A percentile compares a stretch with the other conserved stretches of the same genome.
phyloP scores from a whole-genome alignment of 106 monocot species.

The Allium cepa region DNA sequence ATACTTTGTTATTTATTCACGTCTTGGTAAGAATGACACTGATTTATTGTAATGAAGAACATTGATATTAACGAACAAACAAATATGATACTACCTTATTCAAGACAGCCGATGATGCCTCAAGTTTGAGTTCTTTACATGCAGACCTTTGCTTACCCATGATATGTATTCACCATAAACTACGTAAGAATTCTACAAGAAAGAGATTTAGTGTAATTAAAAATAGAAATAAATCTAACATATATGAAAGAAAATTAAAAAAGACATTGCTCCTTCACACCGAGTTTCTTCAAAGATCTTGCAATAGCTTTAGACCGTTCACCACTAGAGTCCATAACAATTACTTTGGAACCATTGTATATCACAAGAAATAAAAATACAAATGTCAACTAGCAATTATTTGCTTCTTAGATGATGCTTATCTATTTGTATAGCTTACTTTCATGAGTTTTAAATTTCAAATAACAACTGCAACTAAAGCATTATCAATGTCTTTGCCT shows the following conservation, averaged over 20 bases:
- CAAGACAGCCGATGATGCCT: constrained; percentile 58
- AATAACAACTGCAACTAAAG: constrained; percentile 65
- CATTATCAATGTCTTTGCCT: constrained; percentile 58
- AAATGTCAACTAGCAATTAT: background rate
- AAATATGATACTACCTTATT: constrained; percentile 62
- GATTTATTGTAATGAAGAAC: background rate
- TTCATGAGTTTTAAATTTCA: constrained; percentile 65
- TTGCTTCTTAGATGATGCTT: background rate
- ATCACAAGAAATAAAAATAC: background rate
- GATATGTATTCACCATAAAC: constrained; percentile 78
- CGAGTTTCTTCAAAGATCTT: constrained; percentile 75
- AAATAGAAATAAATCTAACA: background rate
- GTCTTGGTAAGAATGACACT: background rate
- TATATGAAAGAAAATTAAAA: background rate
- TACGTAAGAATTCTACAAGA: constrained; percentile 58
- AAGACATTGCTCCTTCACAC: constrained; percentile 59
- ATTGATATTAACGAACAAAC: background rate
- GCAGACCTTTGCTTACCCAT: constrained; percentile 59
- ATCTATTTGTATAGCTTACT: constrained; percentile 25
- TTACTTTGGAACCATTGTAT: constrained; percentile 63
- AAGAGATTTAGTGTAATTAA: background rate
- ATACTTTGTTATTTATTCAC: background rate
- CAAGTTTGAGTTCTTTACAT: constrained; percentile 80
- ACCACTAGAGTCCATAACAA: constrained; percentile 80
- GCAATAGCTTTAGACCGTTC: constrained; percentile 76